These are phyloP conservation scores for Bacidia rubella DNA, from an alignment of 495 filamentous ascomycete species.

Conservation along the genomic window DNA sequence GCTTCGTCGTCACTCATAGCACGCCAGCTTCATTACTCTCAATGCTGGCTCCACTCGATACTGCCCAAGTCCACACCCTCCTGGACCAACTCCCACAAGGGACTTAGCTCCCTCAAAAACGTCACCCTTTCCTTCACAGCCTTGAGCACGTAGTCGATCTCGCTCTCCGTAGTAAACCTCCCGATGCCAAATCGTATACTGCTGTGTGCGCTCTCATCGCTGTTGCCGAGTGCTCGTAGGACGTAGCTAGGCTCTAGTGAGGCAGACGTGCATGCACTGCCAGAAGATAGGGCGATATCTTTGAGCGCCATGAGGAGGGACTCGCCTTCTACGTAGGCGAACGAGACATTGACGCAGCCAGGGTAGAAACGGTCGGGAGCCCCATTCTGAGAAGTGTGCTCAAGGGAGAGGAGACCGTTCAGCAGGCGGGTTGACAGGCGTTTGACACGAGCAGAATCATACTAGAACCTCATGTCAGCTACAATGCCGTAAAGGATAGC, in stretches of 20 bases:
- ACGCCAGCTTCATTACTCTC: neutral
- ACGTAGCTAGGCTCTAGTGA: slow-evolving; percentile 96
- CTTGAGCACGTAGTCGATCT: slow-evolving; percentile 97
- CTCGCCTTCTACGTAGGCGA: slow-evolving; percentile 95
- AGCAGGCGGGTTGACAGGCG: slow-evolving; percentile 69
- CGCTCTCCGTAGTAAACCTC: slow-evolving; percentile 83
- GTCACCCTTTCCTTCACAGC: slow-evolving; percentile 79
- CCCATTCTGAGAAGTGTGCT: slow-evolving; percentile 87
- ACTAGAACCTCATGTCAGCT: slow-evolving; percentile 37
- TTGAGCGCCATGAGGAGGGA: slow-evolving; percentile 96
- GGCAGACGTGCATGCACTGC: slow-evolving; percentile 92
- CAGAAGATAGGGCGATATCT: slow-evolving; percentile 93
- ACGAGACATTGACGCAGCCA: slow-evolving; percentile 95
- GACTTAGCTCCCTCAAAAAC: slow-evolving; percentile 89
- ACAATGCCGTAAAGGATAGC: neutral
- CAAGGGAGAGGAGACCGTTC: slow-evolving; percentile 68
- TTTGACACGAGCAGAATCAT: slow-evolving; percentile 75
- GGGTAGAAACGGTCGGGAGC: slow-evolving; percentile 75
- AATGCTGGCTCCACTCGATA: slow-evolving; percentile 97
- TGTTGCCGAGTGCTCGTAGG: slow-evolving; percentile 80
- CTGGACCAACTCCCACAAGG: slow-evolving; percentile 95
- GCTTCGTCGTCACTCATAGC: neutral
- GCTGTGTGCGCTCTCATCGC: slow-evolving; percentile 93
- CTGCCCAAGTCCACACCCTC: slow-evolving; percentile 91
- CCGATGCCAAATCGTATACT: slow-evolving; percentile 97